Evolutionary conservation across 1,284 basidiomycete genomes (phyloP).

Genomic region (Athelia psychrophila): DNA sequence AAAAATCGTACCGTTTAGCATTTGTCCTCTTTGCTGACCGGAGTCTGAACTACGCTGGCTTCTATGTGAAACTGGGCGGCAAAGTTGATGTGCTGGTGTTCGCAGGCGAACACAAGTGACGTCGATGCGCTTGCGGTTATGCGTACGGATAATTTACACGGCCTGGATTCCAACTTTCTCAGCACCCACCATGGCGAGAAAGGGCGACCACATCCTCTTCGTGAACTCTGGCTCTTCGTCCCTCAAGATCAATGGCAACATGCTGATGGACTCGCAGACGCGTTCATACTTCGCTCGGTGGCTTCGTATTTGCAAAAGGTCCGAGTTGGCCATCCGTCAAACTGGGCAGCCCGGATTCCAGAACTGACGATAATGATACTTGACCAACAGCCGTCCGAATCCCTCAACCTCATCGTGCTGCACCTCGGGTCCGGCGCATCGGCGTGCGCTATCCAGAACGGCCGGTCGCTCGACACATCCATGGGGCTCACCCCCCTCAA

Average conservation of each 20-base stretch:
- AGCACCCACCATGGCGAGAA: not conserved
- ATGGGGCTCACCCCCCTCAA: constrained; percentile 81
- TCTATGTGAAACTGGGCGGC: constrained; percentile 68
- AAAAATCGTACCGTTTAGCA: too few species aligned
- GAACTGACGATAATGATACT: not conserved
- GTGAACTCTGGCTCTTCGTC: constrained; percentile 13
- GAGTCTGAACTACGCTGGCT: constrained; percentile 71
- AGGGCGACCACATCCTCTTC: constrained; percentile 17
- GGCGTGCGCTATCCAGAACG: constrained; percentile 68
- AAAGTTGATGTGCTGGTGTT: constrained; percentile 80
- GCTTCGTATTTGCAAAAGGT: constrained; percentile 57
- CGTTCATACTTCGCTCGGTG: constrained; percentile 62
- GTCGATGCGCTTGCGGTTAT: too few species aligned
- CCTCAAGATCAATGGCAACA: too few species aligned
- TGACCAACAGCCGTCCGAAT: constrained; percentile 24
- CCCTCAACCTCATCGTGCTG: constrained; percentile 70
- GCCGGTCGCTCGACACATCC: constrained; percentile 75
- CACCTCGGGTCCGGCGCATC: constrained; percentile 88
- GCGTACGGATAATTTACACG: too few species aligned
- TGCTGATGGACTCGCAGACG: constrained; percentile 34
- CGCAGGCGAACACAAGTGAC: too few species aligned
- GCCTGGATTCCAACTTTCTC: constrained; percentile 49
- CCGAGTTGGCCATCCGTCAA: constrained; percentile 1
- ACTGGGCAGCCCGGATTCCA: not conserved
- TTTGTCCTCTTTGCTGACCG: constrained; percentile 78